Evolutionary conservation across 441 rosid species (phyloP).

Genomic region (Corymbia citriodora): DNA sequence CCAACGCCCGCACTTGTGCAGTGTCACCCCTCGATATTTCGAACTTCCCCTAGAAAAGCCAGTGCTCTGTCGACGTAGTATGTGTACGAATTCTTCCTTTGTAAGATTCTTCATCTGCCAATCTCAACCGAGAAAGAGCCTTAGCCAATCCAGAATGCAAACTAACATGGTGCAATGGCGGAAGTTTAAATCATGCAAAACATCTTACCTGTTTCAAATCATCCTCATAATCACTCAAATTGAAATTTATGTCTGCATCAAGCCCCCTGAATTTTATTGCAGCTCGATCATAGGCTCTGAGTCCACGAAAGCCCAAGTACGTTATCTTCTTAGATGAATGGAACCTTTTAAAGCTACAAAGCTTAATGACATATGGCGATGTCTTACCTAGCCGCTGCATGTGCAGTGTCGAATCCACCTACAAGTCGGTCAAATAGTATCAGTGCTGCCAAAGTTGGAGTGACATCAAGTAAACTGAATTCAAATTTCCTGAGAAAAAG

Average conservation of each 20-base stretch:
- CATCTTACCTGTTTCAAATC: conserved; percentile 67
- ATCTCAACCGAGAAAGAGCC: neutral
- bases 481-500: neutral
- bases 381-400: conserved; percentile 81
- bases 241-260: conserved; percentile 90
- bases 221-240: conserved; percentile 54
- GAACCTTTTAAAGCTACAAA: neutral
- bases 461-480: neutral
- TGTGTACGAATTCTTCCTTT: conserved; percentile 83
- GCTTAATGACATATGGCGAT: neutral
- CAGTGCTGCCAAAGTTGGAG: neutral
- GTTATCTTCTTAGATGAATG: neutral
- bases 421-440: conserved; percentile 4
- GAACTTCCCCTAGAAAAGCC: conserved; percentile 89
- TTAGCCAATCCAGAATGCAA: neutral
- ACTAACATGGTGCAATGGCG: neutral
- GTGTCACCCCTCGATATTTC: conserved; percentile 77
- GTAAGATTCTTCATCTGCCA: conserved; percentile 59
- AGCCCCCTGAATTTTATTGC: conserved; percentile 89
- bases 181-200: neutral
- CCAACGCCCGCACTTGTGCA: conserved; percentile 95
- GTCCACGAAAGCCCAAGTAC: neutral
- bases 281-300: conserved; percentile 92
- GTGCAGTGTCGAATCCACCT: conserved; percentile 97
- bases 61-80: conserved; percentile 77